These are phyloP conservation scores for Eragrostis nindensis DNA, from an alignment of 176 grass and related monocot species.

Conservation along the genomic window DNA sequence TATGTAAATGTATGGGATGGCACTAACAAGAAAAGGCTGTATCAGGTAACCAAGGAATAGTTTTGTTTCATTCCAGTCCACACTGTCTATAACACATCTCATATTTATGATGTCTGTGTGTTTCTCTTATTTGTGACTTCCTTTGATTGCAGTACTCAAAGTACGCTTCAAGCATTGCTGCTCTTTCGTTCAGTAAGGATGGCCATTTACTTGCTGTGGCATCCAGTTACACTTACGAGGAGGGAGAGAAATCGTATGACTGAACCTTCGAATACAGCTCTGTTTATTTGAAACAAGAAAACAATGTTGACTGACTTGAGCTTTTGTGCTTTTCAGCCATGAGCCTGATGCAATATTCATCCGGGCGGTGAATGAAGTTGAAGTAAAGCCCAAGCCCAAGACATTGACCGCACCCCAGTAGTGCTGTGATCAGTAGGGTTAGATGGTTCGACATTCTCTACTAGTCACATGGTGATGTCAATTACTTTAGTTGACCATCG, in stretches of 20 bases:
- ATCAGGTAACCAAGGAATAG: conserved; percentile 66
- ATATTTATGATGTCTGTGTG: not conserved
- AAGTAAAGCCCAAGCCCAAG: conserved; percentile 98
- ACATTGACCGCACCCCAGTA: conserved; percentile 62
- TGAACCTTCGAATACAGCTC: not conserved
- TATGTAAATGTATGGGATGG: conserved; percentile 99
- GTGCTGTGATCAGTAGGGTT: not conserved
- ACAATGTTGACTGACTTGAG: not conserved
- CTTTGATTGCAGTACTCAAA: conserved; percentile 78
- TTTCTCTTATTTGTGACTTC: not conserved
- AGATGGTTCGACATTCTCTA: conserved; percentile 6
- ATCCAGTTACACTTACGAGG: conserved; percentile 97
- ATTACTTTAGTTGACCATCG: conserved; percentile 41
- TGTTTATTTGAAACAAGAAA: not conserved
- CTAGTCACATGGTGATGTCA: conserved; percentile 31
- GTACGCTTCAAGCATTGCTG: conserved; percentile 84
- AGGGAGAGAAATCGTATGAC: conserved; percentile 88
- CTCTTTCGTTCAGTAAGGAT: conserved; percentile 95
- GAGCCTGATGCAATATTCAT: conserved; percentile 91
- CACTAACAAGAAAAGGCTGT: conserved; percentile 95
- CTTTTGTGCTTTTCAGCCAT: conserved; percentile 62
- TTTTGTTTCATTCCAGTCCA: not conserved
- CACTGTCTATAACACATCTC: not conserved
- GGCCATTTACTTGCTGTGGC: conserved; percentile 91
- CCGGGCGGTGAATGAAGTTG: conserved; percentile 82